phyloP scores from a whole-genome alignment of 2,329 filamentous ascomycete genomes.

The Uncinocarpus reesii region DNA sequence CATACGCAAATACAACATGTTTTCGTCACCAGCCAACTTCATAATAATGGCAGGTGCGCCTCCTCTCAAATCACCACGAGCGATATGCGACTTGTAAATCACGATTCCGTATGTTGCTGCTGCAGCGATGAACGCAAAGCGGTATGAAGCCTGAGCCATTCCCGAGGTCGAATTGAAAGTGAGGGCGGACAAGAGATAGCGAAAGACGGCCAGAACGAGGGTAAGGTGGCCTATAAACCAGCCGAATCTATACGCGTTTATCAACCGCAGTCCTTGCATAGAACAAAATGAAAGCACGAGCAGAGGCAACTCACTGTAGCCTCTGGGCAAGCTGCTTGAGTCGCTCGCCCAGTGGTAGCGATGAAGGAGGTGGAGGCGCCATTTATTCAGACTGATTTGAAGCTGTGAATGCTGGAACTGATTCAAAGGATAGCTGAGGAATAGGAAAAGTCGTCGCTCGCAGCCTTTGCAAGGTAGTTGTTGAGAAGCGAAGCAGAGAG shows the following conservation, averaged over 20 bases:
- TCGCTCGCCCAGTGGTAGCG: slow-evolving; percentile 61
- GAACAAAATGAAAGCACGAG: neutral
- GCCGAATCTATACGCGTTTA: slow-evolving; percentile 40
- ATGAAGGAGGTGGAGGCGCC: slow-evolving; percentile 64
- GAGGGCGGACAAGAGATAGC: slow-evolving; percentile 77
- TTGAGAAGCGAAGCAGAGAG: neutral
- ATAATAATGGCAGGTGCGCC: slow-evolving; percentile 53
- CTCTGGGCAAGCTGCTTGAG: slow-evolving; percentile 73
- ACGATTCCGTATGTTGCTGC: slow-evolving; percentile 94
- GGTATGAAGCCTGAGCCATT: slow-evolving; percentile 75
- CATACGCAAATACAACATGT: slow-evolving; percentile 93
- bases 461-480: neutral
- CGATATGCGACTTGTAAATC: slow-evolving; percentile 92
- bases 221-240: slow-evolving; percentile 79
- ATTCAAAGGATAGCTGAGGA: neutral
- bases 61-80: slow-evolving; percentile 64
- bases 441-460: neutral
- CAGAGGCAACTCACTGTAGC: slow-evolving; percentile 62
- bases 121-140: slow-evolving; percentile 78
- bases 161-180: slow-evolving; percentile 75
- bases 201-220: slow-evolving; percentile 69
- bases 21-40: slow-evolving; percentile 73
- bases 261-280: slow-evolving; percentile 7
- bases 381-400: slow-evolving; percentile 34
- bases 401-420: neutral